phyloP scores from a whole-genome alignment of 441 rosid species.

The Eruca vesicaria region DNA sequence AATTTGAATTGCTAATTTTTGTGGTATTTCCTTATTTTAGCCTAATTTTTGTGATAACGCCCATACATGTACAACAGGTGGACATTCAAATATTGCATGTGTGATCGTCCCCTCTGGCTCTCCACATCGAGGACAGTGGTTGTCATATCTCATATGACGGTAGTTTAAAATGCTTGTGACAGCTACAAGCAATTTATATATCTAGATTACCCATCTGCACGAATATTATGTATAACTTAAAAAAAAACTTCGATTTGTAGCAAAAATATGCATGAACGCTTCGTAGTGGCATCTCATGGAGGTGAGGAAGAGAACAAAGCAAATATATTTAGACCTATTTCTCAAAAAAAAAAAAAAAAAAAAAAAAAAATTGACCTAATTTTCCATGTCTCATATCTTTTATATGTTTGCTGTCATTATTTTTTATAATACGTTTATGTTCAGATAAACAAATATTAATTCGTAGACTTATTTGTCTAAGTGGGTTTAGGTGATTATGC shows the following conservation, averaged over 20 bases:
- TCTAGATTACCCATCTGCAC: background rate
- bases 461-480: conserved; percentile 10
- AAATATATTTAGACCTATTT: background rate
- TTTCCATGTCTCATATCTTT: too few relatives aligned
- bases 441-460: background rate
- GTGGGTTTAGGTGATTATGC: conserved; percentile 31
- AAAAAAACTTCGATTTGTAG: background rate
- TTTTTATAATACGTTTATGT: background rate
- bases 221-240: background rate
- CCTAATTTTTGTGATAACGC: too few relatives aligned
- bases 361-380: too few relatives aligned
- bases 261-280: background rate
- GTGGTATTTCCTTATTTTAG: too few relatives aligned
- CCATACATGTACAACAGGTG: too few relatives aligned
- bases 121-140: too few relatives aligned
- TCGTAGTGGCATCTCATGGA: background rate
- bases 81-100: too few relatives aligned
- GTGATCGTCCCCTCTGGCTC: too few relatives aligned
- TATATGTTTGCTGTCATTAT: background rate
- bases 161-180: too few relatives aligned
- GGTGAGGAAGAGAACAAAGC: background rate
- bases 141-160: too few relatives aligned
- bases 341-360: too few relatives aligned
- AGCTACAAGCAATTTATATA: background rate
- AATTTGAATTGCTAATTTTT: too few relatives aligned